Evolutionary conservation across 208 protist species (phyloP).

Genomic region (Lotmaria passim): DNA sequence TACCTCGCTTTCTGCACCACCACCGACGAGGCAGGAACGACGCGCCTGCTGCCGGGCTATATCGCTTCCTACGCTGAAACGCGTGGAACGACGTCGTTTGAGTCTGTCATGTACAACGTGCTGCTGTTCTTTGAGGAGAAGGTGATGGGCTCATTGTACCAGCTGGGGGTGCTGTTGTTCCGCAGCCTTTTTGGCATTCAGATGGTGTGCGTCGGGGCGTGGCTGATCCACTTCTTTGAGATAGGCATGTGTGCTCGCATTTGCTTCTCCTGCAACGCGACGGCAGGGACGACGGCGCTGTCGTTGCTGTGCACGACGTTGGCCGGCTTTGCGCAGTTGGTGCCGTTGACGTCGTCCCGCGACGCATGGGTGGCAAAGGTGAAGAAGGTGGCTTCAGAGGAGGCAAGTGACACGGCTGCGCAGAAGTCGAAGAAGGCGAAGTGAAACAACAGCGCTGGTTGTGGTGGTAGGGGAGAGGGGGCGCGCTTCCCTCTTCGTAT

Average conservation of each 20-base stretch:
- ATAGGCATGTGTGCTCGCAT: slow-evolving; percentile 53
- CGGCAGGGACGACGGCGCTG: slow-evolving; percentile 17
- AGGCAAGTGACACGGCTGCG: background rate
- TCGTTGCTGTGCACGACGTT: slow-evolving; percentile 52
- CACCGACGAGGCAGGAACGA: slow-evolving; percentile 35
- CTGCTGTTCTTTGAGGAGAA: slow-evolving; percentile 49
- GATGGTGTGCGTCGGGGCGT: slow-evolving; percentile 41
- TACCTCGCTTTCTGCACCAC: slow-evolving; percentile 51
- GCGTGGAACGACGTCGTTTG: background rate
- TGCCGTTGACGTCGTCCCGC: slow-evolving; percentile 38
- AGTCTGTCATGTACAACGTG: background rate
- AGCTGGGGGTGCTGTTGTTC: slow-evolving; percentile 37
- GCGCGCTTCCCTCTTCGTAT: too few species aligned
- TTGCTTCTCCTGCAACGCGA: slow-evolving; percentile 49
- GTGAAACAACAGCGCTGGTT: background rate
- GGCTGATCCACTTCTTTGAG: slow-evolving; percentile 63
- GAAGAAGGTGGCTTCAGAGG: slow-evolving; percentile 1
- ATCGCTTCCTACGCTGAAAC: slow-evolving; percentile 16
- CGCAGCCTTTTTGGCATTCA: slow-evolving; percentile 44
- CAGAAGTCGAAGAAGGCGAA: slow-evolving; percentile 22
- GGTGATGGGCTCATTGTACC: slow-evolving; percentile 48
- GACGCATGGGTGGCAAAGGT: slow-evolving; percentile 38
- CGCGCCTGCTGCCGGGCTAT: slow-evolving; percentile 39
- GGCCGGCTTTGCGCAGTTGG: slow-evolving; percentile 61
- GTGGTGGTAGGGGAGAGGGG: too few species aligned